Evolutionary conservation across 208 protist species (phyloP).

Genomic region (Blechomonas ayalai): DNA sequence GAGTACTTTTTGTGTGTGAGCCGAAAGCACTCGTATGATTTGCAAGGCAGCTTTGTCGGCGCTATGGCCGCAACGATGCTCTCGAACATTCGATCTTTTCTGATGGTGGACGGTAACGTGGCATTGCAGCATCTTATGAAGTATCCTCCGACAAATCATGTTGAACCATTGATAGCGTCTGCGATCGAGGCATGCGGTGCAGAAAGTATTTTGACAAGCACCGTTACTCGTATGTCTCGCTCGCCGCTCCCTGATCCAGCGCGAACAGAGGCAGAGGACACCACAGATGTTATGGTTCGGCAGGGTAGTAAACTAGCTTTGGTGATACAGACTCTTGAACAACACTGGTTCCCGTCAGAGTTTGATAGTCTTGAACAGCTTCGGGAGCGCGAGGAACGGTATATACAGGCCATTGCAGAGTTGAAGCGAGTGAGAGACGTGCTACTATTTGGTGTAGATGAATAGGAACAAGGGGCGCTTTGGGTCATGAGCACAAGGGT

Average conservation of each 20-base stretch:
- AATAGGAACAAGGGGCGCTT: conserved; percentile 5
- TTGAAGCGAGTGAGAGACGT: conserved; percentile 75
- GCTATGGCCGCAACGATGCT: conserved; percentile 62
- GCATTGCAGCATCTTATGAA: conserved; percentile 71
- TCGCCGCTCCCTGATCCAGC: too few relatives aligned
- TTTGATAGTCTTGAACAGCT: conserved; percentile 5
- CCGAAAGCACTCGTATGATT: conserved; percentile 6
- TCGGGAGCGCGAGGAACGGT: conserved; percentile 10
- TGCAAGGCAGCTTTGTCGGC: conserved; percentile 37
- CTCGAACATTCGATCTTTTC: conserved; percentile 22
- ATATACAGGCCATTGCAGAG: conserved; percentile 50
- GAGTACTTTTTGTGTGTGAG: conserved; percentile 29
- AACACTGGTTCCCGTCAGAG: conserved; percentile 22
- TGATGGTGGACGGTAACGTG: conserved; percentile 24
- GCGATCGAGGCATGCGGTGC: too few relatives aligned
- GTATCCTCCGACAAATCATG: conserved; percentile 63
- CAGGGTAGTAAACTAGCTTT: conserved; percentile 23
- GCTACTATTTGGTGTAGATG: conserved; percentile 31
- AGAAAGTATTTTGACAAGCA: too few relatives aligned
- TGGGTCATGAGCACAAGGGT: conserved; percentile 1
- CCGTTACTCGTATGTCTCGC: too few relatives aligned
- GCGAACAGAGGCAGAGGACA: too few relatives aligned
- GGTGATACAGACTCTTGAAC: conserved; percentile 27
- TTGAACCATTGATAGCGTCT: conserved; percentile 24
- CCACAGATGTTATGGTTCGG: conserved; percentile 16